phyloP scores from a whole-genome alignment of 2,329 filamentous ascomycete genomes.

The Sphaerulina vaccinii region DNA sequence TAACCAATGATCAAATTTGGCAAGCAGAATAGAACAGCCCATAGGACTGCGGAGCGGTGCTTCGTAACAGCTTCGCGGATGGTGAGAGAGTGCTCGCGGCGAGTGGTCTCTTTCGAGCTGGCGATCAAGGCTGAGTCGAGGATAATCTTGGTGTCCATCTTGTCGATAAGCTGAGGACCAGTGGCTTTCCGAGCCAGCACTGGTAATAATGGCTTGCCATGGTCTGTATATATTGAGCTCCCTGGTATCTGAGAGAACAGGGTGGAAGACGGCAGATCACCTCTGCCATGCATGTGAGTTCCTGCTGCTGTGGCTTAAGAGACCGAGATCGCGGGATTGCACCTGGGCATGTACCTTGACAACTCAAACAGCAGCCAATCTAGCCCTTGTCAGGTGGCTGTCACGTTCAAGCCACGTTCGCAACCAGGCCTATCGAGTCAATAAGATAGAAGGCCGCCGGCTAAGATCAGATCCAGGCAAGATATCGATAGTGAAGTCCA shows the following conservation, averaged over 20 bases:
- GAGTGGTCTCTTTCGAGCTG: neutral
- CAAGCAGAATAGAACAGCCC: conserved; percentile 6
- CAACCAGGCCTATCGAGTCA: neutral
- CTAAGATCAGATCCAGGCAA: too few species aligned
- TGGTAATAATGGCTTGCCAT: neutral
- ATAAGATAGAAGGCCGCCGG: neutral
- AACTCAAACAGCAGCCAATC: neutral
- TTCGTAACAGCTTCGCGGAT: neutral
- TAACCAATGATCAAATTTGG: conserved; percentile 1
- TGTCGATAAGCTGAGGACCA: too few species aligned
- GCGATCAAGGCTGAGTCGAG: neutral
- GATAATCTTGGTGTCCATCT: neutral
- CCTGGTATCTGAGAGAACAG: neutral
- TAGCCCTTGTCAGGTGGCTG: neutral
- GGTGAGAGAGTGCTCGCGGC: neutral
- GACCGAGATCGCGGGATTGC: neutral
- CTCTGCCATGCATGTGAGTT: neutral
- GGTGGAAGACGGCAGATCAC: neutral
- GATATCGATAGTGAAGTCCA: too few species aligned
- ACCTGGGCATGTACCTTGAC: neutral
- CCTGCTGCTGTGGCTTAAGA: neutral
- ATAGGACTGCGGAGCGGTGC: conserved; percentile 17
- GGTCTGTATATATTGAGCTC: neutral
- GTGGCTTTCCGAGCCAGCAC: neutral
- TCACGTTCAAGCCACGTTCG: neutral